Evolutionary conservation across 2,329 filamentous ascomycete species (phyloP), one percentile per base, ranked within the genome.

Genomic region (Hymenoscyphus fructigenus): DNA sequence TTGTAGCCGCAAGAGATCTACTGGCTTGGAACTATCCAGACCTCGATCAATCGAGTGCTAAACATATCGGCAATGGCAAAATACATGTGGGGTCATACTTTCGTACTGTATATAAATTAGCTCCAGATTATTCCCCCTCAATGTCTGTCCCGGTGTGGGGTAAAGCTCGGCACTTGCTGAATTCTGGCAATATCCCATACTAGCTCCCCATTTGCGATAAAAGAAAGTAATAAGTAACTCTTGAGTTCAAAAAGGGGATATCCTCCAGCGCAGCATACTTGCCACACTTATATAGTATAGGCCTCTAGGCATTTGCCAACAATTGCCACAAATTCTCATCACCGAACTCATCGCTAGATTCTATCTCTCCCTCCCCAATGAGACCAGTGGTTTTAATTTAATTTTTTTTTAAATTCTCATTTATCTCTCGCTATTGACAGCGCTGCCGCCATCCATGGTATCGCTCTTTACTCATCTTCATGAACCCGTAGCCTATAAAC

Each of bases 401-500:
- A 53, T 53, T 53, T 53, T 47, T 62, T 67, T 67, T 65, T 59
- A 59, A 67, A 28, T 57, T 67, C 57, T 59, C 47, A 61, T 65
- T 56, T 62, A 65, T 67, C 63, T 65, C 65, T 61, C 60, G 56
- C 59, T 56, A 50, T 56, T 64, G 38, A 59, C 66, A 59, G 53
- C 63, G 32, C 32, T 29, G 57, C 63, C 57, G n/a, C 62, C 47
- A 26, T 53, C 47, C 64, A 28, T 67, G 63, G 66, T 67, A 64
- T 66, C 59, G 41, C 57, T 62, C 59, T 60, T 57, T 63, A 38
- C 57, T 62, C 62, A 61, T 61, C 44, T 63, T 65, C 63, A 65
- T 64, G 63, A 65, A 63, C 28, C 63, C 61, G 57, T 65, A 60
- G 57, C 57, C 60, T 65, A 67, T 67, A 67, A 65, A 67, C 63